Base-by-base conservation (phyloP, 208 protist genomes). In the Wallacemonas sp. region DNA sequence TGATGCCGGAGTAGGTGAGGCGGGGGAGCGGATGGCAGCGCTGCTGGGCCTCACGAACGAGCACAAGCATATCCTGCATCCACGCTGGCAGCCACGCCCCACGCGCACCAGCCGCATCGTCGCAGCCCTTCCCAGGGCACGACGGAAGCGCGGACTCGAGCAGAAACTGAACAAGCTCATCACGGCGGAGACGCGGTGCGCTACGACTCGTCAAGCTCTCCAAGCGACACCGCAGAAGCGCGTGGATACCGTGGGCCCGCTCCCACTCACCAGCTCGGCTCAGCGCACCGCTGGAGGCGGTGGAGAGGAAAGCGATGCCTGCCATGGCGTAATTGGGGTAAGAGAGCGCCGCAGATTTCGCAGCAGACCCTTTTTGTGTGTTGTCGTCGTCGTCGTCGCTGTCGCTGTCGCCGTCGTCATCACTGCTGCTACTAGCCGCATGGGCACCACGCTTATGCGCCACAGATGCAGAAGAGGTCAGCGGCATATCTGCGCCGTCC, bases 231-330 rank as follows among this genome's bases (percentile, higher is more conserved):
- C 67, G 68, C 27, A 90, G 41, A 21, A 93, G 75, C 22, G 70
- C 73, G 61, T 75, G 88, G n/a, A 86, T 70, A 28, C 87, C 87
- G 28, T 79, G 75, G 36, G 81, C 70, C n/a, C 81, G 76, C 62
- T 80, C 76, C 53, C 66, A 78, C 71, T 86, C 80, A 15, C 62
- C 73, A 19, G 34, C 36, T 1, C 46, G 58, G 38, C 60, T 70
- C 26, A 93, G 76, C 1, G 65, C 22, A 41, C 72, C 82, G 58
- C 66, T 28, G 1, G 79, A 61, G 45, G 77, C 77, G 49, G 71
- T 75, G 34, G 79, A 72, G 30, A 93, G 75, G 59, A 88, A 93
- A 58, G 67, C 41, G 24, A 89, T 46, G 26, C 87, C 87, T 0
- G 79, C 79, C 11, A 59, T 77, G 0, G 84, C 87, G 45, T 80